Evolutionary conservation across 2,329 filamentous ascomycete genomes (phyloP), one percentile per base, ranked within the genome.

Genomic region (Pseudogymnoascus sp.): DNA sequence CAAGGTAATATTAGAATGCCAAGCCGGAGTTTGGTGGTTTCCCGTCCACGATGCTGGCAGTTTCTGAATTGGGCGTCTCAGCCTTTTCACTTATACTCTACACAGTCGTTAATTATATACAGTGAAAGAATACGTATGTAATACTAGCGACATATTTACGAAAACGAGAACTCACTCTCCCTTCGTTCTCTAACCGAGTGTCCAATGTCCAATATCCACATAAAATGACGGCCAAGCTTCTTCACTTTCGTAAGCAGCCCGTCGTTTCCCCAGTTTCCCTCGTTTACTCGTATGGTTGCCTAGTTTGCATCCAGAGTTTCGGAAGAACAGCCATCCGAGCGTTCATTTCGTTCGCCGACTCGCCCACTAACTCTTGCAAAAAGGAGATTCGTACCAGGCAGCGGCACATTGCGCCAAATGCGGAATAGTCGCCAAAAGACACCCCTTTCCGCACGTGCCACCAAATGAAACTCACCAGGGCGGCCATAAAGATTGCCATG

Each of bases 141-240:
- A 12, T 50, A 14, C 12, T n/a, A 31, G 16, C 50, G 6, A 28
- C 8, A 19, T 33, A 33, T 56, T 6, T 56, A 56, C 26, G 22
- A 19, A 35, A 19, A 33, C 3, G 6, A 56, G 10, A 31, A 56
- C 46, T 12, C n/a, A 14, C 16, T 10, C 16, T 8, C 11, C 14
- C 14, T 50, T 28, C 43, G 16, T 56, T 22, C 28, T 22, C 10
- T 56, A 56, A 56, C 50, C 50, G 50, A 56, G 50, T 22, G 10
- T 35, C 28, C 16, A 56, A 56, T 50, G 24, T 28, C 43, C 24
- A 22, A 28, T 56, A 19, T 33, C 28, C 50, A 56, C 50, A 56
- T 56, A 22, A 56, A 56, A 56, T 56, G 50, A 22, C 28, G 35
- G 50, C 50, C 50, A 56, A 56, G 50, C 50, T 33, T 56, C 50